These are phyloP conservation scores for Xeromyces bisporus DNA, from an alignment of 495 filamentous ascomycete species.

Conservation along the genomic window DNA sequence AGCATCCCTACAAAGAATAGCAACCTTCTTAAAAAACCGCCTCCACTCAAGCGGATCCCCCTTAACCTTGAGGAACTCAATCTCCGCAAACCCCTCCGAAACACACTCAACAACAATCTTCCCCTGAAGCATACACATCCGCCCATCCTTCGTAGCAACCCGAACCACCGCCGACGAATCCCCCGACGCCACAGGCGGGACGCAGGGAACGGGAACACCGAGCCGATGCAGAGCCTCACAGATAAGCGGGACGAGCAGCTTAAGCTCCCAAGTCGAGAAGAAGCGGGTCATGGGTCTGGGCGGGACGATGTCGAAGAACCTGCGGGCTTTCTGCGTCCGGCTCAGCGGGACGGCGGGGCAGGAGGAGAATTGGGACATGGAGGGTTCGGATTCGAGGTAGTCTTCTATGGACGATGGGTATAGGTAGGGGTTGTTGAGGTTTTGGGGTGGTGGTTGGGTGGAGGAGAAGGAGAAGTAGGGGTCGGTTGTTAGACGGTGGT, in stretches of 20 bases:
- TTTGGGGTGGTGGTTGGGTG: slow-evolving; percentile 30
- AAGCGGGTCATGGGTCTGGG: slow-evolving; percentile 75
- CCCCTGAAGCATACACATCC: slow-evolving; percentile 66
- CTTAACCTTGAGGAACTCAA: slow-evolving; percentile 84
- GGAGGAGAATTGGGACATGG: slow-evolving; percentile 80
- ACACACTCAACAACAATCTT: slow-evolving; percentile 68
- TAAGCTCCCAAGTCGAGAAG: slow-evolving; percentile 66
- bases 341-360: slow-evolving; percentile 63
- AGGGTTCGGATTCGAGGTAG: slow-evolving; percentile 68
- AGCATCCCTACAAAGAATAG: slow-evolving; percentile 66
- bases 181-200: slow-evolving; percentile 20
- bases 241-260: slow-evolving; percentile 62
- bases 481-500: slow-evolving; percentile 33
- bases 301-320: slow-evolving; percentile 77
- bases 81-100: slow-evolving; percentile 50
- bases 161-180: slow-evolving; percentile 44
- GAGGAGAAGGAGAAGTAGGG: slow-evolving; percentile 33
- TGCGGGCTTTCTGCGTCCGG: slow-evolving; percentile 70
- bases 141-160: slow-evolving; percentile 58
- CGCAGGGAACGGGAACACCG: slow-evolving; percentile 52
- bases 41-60: slow-evolving; percentile 96
- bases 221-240: slow-evolving; percentile 67
- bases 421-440: slow-evolving; percentile 15
- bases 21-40: slow-evolving; percentile 88
- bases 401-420: slow-evolving; percentile 32